Evolutionary conservation across 176 grass and related monocot species (phyloP).

Genomic region (Phragmites australis): DNA sequence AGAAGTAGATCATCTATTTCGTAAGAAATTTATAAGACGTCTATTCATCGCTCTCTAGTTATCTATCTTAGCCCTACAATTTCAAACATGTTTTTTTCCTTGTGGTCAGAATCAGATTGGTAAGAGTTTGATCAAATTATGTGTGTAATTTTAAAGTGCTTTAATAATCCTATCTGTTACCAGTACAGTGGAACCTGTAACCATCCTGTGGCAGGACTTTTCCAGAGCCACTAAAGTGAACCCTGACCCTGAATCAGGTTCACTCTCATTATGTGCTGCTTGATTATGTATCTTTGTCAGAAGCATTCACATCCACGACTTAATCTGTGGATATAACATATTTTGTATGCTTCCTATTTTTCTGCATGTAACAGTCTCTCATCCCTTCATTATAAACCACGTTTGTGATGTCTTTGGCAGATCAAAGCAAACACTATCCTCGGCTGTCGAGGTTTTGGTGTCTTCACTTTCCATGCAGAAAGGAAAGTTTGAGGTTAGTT

Average conservation of each 20-base stretch:
- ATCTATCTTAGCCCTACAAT: too few species aligned
- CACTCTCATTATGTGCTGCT: not conserved
- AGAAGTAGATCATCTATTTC: too few species aligned
- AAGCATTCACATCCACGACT: not conserved
- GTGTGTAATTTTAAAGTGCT: not conserved
- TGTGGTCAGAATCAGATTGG: not conserved
- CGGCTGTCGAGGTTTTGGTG: conserved; percentile 49
- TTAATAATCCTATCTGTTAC: not conserved
- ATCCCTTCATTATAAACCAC: not conserved
- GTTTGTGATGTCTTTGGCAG: conserved; percentile 40
- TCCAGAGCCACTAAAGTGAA: not conserved
- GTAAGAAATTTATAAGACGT: too few species aligned
- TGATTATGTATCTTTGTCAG: not conserved
- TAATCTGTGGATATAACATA: conserved; percentile 16
- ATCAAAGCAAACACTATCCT: conserved; percentile 49
- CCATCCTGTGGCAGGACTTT: not conserved
- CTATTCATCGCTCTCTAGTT: too few species aligned
- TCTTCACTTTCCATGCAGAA: conserved; percentile 45
- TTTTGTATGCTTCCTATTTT: not conserved
- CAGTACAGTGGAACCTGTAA: not conserved
- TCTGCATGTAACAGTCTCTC: not conserved
- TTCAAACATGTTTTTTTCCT: too few species aligned
- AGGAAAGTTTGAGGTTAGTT: conserved; percentile 52
- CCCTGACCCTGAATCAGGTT: conserved; percentile 12
- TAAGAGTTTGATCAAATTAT: not conserved